Evolutionary conservation across 768 basidiomycete genomes (phyloP), one percentile per base, ranked within the genome.

Genomic region (Mycena alexandri): DNA sequence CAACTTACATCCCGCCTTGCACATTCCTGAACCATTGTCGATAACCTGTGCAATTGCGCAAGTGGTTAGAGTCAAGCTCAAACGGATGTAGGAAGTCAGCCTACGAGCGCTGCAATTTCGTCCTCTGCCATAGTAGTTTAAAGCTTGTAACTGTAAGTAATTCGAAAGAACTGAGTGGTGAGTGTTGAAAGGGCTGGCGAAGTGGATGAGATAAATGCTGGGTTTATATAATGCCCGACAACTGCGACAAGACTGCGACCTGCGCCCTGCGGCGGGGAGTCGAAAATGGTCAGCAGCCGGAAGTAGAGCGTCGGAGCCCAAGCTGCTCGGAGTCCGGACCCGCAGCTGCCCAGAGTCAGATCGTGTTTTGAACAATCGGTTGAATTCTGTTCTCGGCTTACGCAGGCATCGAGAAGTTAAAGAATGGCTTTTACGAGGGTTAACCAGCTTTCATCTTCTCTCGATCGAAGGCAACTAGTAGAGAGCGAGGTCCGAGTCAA

Each of bases 11-110:
- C 92, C 92, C 81, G 92, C 92, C 82, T 93, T 93, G 88, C 91
- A 93, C 92, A 93, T 93, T 79, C 92, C 92, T 76, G 91, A 92
- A 72, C 90, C 90, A 77, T 88, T 89, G 81, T 90, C 87, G 68
- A 88, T 86, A 36, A 68, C 67, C 67, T 68, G 11, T 14, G 36
- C 9, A 29, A 13, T 61, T 68, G 11, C 9, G 36, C 9, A 29
- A 13, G 10, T 4, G 4, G 53, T 56, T 29, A 57, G 16, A 29
- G 5, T 53, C 3, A 54, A 41, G 6, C 22, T 21, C 4, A 16
- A 29, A 17, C 33, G 1, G 11, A 43, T 5, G 13, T 38, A 1
- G 24, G 29, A 43, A 7, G 42, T 38, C 1, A 10, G 43, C 54
- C 24, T 73, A 89, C 88, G 77, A 89, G 85, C 73, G 88, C 87